These are phyloP conservation scores for Erucastrum elatum DNA, from an alignment of 345 rosid genomes.

Conservation along the genomic window DNA sequence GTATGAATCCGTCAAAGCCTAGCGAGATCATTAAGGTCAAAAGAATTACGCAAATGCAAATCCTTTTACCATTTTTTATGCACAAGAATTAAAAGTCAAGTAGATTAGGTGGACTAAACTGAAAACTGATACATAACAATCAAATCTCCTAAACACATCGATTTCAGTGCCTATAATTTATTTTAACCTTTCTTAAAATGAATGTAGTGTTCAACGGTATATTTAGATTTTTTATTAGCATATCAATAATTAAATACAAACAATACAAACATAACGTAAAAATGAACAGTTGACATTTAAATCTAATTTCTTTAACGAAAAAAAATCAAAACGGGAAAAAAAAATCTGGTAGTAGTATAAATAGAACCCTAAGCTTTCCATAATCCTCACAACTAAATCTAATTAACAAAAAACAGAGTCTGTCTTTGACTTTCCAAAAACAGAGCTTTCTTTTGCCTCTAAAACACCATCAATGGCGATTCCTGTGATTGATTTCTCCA, in stretches of 20 bases:
- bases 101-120: slow-evolving; percentile 23
- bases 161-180: slow-evolving; percentile 5
- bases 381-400: slow-evolving; percentile 31
- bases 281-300: slow-evolving; percentile 27
- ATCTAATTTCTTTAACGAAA: not conserved
- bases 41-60: not conserved
- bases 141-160: slow-evolving; percentile 2
- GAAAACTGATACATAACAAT: slow-evolving; percentile 10
- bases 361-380: slow-evolving; percentile 11
- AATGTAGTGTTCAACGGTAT: slow-evolving; percentile 21
- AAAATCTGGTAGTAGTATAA: slow-evolving; percentile 26
- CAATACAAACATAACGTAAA: slow-evolving; percentile 9
- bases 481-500: slow-evolving; percentile 89
- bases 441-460: not conserved
- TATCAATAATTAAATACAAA: not conserved
- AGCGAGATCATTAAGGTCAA: slow-evolving; percentile 16
- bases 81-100: slow-evolving; percentile 17
- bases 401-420: slow-evolving; percentile 25
- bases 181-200: not conserved
- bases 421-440: not conserved
- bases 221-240: not conserved
- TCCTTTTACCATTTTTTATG: not conserved
- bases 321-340: not conserved
- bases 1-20: slow-evolving; percentile 5
- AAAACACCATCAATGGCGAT: slow-evolving; percentile 55